Evolutionary conservation across 352 stramenopile species (phyloP).

Genomic region (Pythium coloratum): DNA sequence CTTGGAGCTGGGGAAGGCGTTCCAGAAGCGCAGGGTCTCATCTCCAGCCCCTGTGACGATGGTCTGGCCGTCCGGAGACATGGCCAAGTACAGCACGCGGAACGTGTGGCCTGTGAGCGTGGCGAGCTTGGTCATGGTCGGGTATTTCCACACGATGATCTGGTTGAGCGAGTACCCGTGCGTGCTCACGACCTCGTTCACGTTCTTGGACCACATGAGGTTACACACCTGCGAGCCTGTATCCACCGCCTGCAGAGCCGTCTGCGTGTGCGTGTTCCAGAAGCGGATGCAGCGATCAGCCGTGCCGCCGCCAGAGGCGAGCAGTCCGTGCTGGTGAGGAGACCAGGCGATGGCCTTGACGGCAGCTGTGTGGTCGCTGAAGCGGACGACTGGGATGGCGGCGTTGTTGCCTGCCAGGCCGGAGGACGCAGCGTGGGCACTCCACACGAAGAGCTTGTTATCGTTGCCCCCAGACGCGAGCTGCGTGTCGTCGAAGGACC

Average conservation of each 20-base stretch:
- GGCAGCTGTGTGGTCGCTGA: slow-evolving; percentile 95
- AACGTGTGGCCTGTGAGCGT: slow-evolving; percentile 96
- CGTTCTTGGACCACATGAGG: slow-evolving; percentile 97
- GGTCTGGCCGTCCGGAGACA: slow-evolving; percentile 96
- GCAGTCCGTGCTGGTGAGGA: slow-evolving; percentile 94
- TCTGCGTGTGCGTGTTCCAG: slow-evolving; percentile 95
- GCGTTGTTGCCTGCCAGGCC: slow-evolving; percentile 21
- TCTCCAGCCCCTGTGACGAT: slow-evolving; percentile 98
- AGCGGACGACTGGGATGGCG: slow-evolving; percentile 82
- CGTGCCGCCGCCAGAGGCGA: slow-evolving; percentile 95
- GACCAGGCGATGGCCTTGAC: slow-evolving; percentile 98
- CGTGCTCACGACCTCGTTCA: slow-evolving; percentile 98
- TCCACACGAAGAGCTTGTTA: slow-evolving; percentile 98
- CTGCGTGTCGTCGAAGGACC: slow-evolving; percentile 93
- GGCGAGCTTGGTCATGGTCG: slow-evolving; percentile 95
- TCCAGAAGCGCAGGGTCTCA: slow-evolving; percentile 98
- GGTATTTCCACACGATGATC: slow-evolving; percentile 98
- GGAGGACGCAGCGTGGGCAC: slow-evolving; percentile 60
- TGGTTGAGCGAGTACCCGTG: slow-evolving; percentile 98
- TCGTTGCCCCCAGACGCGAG: slow-evolving; percentile 96
- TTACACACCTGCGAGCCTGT: slow-evolving; percentile 97
- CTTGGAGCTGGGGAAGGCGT: slow-evolving; percentile 92
- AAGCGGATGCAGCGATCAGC: slow-evolving; percentile 97
- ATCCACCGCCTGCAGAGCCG: slow-evolving; percentile 91
- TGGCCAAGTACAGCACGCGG: slow-evolving; percentile 96